Conservation (phyloP, 257 asterid genomes). For the Solanum chilense region DNA sequence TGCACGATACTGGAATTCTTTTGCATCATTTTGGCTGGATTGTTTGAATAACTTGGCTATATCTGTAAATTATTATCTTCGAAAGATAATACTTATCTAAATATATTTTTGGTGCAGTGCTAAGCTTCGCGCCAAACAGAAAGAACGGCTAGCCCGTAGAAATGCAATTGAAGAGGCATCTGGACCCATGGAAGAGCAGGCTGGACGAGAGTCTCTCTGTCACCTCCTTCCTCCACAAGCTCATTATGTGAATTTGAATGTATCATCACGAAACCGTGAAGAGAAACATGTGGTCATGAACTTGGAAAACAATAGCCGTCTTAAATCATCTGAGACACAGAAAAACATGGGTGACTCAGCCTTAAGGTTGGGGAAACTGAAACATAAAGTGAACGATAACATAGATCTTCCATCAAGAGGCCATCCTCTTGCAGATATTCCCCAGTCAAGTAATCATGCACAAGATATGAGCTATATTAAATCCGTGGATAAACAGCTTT, state of each 20-base stretch:
- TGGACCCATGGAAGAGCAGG: slow-evolving; percentile 16
- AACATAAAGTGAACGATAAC: slow-evolving; percentile 25
- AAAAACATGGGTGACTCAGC: slow-evolving; percentile 23
- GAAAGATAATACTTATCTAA: neutral
- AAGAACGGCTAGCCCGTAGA: slow-evolving; percentile 52
- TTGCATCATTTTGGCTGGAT: neutral
- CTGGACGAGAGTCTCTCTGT: slow-evolving; percentile 16
- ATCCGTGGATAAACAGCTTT: slow-evolving; percentile 4
- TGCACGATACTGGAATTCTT: neutral
- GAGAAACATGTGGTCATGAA: slow-evolving; percentile 28
- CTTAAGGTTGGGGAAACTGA: slow-evolving; percentile 27
- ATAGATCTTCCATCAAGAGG: slow-evolving; percentile 27
- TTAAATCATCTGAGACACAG: slow-evolving; percentile 18
- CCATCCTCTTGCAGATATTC: slow-evolving; percentile 18
- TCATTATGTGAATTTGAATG: slow-evolving; percentile 25
- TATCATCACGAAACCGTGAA: slow-evolving; percentile 23
- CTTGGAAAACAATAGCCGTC: slow-evolving; percentile 11
- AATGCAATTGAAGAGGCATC: slow-evolving; percentile 28
- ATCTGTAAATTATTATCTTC: neutral
- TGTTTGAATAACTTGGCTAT: neutral
- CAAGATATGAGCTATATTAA: slow-evolving; percentile 7
- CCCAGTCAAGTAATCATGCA: slow-evolving; percentile 9
- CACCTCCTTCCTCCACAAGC: slow-evolving; percentile 16
- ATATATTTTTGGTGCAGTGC: slow-evolving; percentile 27
- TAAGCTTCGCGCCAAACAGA: slow-evolving; percentile 87